Evolutionary conservation across 2,329 filamentous ascomycete species (phyloP), one percentile per base, ranked within the genome.

Genomic region (Ceratocystis ficicola): DNA sequence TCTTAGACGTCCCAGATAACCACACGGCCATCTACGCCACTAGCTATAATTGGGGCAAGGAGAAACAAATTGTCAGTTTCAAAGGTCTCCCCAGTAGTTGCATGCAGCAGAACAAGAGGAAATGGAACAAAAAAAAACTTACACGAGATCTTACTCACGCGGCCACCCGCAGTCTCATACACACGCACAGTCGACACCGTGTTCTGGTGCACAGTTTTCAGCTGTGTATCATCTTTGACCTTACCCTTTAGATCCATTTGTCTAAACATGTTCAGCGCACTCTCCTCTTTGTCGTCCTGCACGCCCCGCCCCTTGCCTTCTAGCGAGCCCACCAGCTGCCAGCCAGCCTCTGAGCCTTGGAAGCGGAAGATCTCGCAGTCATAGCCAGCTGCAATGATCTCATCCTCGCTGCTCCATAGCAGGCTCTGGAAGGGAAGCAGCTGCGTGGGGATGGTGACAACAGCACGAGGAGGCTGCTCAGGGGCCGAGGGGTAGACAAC

Each of bases 221-320:
- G 81, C 78, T 95, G 89, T 3, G 92, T 96, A 74, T 97, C 92
- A 72, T 95, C 91, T 73, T 90, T 90, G 66, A 81, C 79, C 77
- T 95, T 95, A 69, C 94, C 94, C 81, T 94, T 96, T 70, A 99
- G 81, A 76, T 99, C 94, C 94, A 99, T 97, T 79, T 96, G 92
- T 72, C 86, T 85, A 79, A 99, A 99, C 90, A 97, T 96, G 77
- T 97, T 96, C 75, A 96, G 79, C 28, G 94, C 94, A 70, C 89
- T 94, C 75, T 97, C 94, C 76, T 97, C 94, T 41, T 88, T 83
- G 67, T 79, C 78, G 65, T 84, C 83, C 67, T 82, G 85, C 65
- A 80, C 75, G 52, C 83, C 86, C 32, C 81, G 79, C 62, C 83
- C 80, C 77, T 92, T 91, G 62, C 80, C 79, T 77, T 96, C 92